Conservation (phyloP, 805 yeast genomes). For the Schwanniomyces pseudopolymorphus region DNA sequence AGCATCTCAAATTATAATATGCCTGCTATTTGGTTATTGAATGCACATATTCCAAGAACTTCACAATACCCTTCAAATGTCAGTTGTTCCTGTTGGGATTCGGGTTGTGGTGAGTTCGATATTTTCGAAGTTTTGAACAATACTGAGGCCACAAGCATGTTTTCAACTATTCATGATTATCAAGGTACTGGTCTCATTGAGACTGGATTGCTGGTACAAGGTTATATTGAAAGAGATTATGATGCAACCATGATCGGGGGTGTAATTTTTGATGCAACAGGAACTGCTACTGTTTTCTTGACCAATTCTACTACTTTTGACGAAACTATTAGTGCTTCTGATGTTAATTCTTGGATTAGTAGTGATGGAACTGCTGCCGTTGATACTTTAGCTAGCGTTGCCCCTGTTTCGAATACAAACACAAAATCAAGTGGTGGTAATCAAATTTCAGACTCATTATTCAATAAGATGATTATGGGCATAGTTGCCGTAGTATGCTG, state of each 20-base stretch:
- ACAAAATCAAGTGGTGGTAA: slow-evolving; percentile 16
- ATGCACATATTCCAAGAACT: slow-evolving; percentile 72
- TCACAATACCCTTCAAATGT: slow-evolving; percentile 62
- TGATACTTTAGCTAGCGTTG: slow-evolving; percentile 25
- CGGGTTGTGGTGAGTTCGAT: slow-evolving; percentile 81
- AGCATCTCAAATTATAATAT: slow-evolving; percentile 47
- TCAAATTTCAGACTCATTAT: background rate
- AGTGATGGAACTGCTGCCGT: slow-evolving; percentile 27
- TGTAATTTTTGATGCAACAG: slow-evolving; percentile 63
- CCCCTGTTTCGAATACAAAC: slow-evolving; percentile 16
- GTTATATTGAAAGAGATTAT: slow-evolving; percentile 57
- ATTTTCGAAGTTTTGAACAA: slow-evolving; percentile 71
- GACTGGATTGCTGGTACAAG: slow-evolving; percentile 57
- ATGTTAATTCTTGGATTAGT: slow-evolving; percentile 47
- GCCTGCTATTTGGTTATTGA: slow-evolving; percentile 79
- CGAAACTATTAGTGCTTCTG: slow-evolving; percentile 41
- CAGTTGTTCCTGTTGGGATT: slow-evolving; percentile 73
- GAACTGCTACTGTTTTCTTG: slow-evolving; percentile 60
- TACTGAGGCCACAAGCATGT: slow-evolving; percentile 55
- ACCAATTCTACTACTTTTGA: slow-evolving; percentile 54
- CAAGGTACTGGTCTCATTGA: slow-evolving; percentile 68
- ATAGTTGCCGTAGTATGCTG: background rate
- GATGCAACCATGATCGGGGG: slow-evolving; percentile 62
- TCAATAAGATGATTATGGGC: background rate
- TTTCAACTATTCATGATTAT: slow-evolving; percentile 71